A percentile compares a stretch with the other conserved stretches of the same genome.
phyloP scores from a whole-genome alignment of 1,139 yeast genomes.

The Debaryomyces coudertii region DNA sequence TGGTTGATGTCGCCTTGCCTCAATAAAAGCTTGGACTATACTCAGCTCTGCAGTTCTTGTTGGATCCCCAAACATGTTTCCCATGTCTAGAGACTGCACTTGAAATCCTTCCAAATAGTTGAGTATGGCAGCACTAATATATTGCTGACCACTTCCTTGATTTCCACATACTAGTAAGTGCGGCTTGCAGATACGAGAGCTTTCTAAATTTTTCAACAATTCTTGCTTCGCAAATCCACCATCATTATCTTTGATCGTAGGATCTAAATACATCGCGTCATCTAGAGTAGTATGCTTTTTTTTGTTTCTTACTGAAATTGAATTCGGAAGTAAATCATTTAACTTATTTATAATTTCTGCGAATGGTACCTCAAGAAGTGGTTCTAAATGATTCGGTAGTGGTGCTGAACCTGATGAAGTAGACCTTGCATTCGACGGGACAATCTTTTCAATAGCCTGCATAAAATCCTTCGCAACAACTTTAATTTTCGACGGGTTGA shows the following conservation, averaged over 20 bases:
- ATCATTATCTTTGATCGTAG: slow-evolving; percentile 57
- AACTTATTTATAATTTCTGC: slow-evolving; percentile 51
- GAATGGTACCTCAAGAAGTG: slow-evolving; percentile 59
- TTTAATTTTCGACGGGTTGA: slow-evolving; percentile 70
- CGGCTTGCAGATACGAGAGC: slow-evolving; percentile 80
- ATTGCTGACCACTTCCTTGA: slow-evolving; percentile 87
- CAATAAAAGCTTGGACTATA: slow-evolving; percentile 81
- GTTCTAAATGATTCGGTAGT: slow-evolving; percentile 70
- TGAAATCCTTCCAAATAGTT: slow-evolving; percentile 89
- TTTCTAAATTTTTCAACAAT: slow-evolving; percentile 57
- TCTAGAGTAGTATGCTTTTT: slow-evolving; percentile 64
- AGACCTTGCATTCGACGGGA: slow-evolving; percentile 91
- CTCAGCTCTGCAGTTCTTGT: slow-evolving; percentile 84
- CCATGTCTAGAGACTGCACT: slow-evolving; percentile 83
- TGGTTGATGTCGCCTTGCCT: slow-evolving; percentile 90
- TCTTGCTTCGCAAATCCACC: slow-evolving; percentile 75
- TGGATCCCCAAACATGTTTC: slow-evolving; percentile 76
- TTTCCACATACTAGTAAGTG: slow-evolving; percentile 73
- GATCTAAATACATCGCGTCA: slow-evolving; percentile 69
- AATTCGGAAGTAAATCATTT: slow-evolving; percentile 64
- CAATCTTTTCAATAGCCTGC: slow-evolving; percentile 80
- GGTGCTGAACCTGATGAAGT: slow-evolving; percentile 77
- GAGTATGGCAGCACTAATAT: slow-evolving; percentile 79
- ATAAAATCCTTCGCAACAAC: slow-evolving; percentile 89
- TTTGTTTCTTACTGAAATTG: slow-evolving; percentile 31